Evolutionary conservation across 108 stramenopile species (phyloP), one percentile per base, ranked within the genome.

Genomic region (Cyclostephanos tholiformis): DNA sequence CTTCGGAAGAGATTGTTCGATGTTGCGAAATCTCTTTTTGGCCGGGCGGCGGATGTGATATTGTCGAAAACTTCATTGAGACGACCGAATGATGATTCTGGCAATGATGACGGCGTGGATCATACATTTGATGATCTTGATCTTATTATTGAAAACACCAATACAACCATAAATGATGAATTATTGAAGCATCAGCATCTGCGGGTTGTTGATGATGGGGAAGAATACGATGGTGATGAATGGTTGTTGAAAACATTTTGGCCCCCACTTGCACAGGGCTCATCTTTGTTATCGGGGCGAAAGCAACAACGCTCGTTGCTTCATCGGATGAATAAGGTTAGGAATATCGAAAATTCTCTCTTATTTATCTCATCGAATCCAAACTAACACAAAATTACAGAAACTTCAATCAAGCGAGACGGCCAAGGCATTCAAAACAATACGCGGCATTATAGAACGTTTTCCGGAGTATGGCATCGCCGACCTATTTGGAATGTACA

Each of bases 391-490:
- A 60, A 60, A 60, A 38, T 16, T 17, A 60, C 12, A 75, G 25
- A 72, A 82, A 63, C 72, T 87, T 46, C 65, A 87, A 11, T 85
- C 79, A 19, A 35, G 32, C 9, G 87, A 86, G 71, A 86, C 82
- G 6, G 72, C 80, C 4, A 53, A 72, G 39, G 88, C 88, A 22
- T 58, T 88, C 26, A 78, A 75, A 30, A 87, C 86, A 22, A 85
- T 91, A 23, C 63, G 67, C n/a, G 75, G 73, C 55, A 87, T 87
- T 17, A 38, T 91, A 22, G 74, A 73, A 39, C 43, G 61, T 11
- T 83, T 87, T 52, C 73, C 78, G 43, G 85, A 88, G 52, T 84
- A 88, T 69, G 90, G 90, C n/a, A 74, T 91, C 8, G 80, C 77
- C 60, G 77, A 85, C 66, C 19, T 85, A 20, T 59, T 82, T 65